Evolutionary conservation across 805 yeast species (phyloP), one percentile per base, ranked within the genome.

Genomic region (Torulaspora quercuum): DNA sequence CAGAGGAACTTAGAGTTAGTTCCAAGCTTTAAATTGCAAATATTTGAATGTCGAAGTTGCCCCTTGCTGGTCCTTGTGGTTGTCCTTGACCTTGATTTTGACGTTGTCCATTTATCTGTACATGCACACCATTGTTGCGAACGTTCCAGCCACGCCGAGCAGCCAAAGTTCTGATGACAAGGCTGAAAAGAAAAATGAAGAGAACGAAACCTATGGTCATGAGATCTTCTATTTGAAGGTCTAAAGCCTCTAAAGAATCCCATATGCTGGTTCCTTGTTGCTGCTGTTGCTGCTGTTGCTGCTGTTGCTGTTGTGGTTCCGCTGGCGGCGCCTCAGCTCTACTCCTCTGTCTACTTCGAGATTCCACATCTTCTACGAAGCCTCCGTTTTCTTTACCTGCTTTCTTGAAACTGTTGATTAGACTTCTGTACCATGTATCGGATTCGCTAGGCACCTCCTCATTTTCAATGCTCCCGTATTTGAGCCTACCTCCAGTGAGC

Each of bases 401-500:
- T 27, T 39, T 39, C 21, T 33, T 34, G 35, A 49, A 41, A 27
- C 44, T 45, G 13, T 42, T 44, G 22, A 40, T 33, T 10, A 49
- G 18, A 15, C 32, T 25, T 13, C 29, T 20, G 29, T 41, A 44
- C 38, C 45, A 40, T 3, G 53, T 33, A 26, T 14, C 41, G 14
- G 35, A 20, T 29, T 15, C 43, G 13, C 12, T 41, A n/a, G 15
- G 34, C 7, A 16, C 16, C 4, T 40, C 48, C 16, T 50, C 44
- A 15, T 37, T 43, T 12, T 28, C 30, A 3, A 29, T 35, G 17
- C 30, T 41, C 6, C 35, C 33, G 14, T 39, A 39, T 10, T 47
- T 46, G 2, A 41, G 29, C 18, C 44, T 45, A n/a, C 57, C 57
- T 2, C 74, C 78, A 3, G 61, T 52, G 0, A 72, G 28, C 29